A percentile compares a stretch with the other conserved stretches of the same genome.
These are phyloP conservation scores for Fibroporia radiculosa DNA, from an alignment of 768 basidiomycete species.

Conservation along the genomic window DNA sequence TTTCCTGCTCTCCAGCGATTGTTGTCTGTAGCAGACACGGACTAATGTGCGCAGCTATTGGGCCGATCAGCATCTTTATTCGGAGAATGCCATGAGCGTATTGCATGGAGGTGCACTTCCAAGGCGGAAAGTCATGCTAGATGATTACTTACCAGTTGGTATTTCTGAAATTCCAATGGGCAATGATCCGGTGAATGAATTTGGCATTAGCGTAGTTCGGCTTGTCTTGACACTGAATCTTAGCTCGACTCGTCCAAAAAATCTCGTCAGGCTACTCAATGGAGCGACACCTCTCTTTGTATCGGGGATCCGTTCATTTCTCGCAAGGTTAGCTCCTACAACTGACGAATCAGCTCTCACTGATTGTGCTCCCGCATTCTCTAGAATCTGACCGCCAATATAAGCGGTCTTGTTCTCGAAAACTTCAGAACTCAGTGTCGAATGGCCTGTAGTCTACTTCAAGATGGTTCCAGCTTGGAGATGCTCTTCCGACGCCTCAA, in stretches of 20 bases:
- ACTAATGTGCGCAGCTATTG: conserved; percentile 41
- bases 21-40: conserved; percentile 24
- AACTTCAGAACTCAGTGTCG: not conserved
- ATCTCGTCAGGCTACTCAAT: not conserved
- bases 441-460: not conserved
- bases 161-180: not conserved
- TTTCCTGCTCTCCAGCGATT: not conserved
- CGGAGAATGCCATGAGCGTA: not conserved
- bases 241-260: not conserved
- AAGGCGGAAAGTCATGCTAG: not conserved
- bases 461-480: not conserved
- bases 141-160: not conserved
- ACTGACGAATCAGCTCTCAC: not conserved
- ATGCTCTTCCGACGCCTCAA: not conserved
- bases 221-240: conserved; percentile 1
- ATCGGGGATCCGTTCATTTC: conserved; percentile 7
- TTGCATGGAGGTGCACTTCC: not conserved
- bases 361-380: not conserved
- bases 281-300: conserved; percentile 2
- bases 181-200: not conserved
- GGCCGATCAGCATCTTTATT: conserved; percentile 31
- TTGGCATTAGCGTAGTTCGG: not conserved
- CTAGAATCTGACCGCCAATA: not conserved
- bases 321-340: conserved; percentile 4
- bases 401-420: not conserved